These are phyloP conservation scores for Suillus brevipes DNA, from an alignment of 768 basidiomycete species.

Conservation along the genomic window DNA sequence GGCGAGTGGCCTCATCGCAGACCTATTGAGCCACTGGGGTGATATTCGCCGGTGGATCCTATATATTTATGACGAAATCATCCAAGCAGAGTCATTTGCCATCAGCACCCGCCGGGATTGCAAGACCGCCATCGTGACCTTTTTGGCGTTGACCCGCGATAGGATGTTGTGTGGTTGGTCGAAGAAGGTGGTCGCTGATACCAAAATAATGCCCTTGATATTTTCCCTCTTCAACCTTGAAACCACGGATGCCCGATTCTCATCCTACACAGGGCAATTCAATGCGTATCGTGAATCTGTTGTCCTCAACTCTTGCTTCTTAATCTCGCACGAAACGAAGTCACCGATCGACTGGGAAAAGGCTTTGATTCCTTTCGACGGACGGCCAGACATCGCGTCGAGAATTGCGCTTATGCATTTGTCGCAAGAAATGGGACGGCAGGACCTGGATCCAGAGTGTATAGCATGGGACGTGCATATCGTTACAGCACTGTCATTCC, in stretches of 20 bases:
- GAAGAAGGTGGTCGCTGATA: constrained; percentile 23
- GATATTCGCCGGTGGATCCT: constrained; percentile 30
- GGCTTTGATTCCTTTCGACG: constrained; percentile 23
- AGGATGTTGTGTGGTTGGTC: constrained; percentile 28
- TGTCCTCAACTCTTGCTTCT: constrained; percentile 27
- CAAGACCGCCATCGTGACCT: constrained; percentile 27
- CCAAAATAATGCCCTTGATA: constrained; percentile 29
- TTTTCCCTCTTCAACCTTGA: constrained; percentile 31
- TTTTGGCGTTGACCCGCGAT: constrained; percentile 28
- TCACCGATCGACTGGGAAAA: constrained; percentile 23
- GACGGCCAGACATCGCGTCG: constrained; percentile 21
- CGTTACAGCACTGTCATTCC: constrained; percentile 22
- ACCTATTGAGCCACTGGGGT: constrained; percentile 20
- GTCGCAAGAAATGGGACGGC: constrained; percentile 23
- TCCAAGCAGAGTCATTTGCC: constrained; percentile 12
- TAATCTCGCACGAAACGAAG: constrained; percentile 25
- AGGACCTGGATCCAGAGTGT: constrained; percentile 22
- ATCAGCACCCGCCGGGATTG: constrained; percentile 18
- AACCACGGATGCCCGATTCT: constrained; percentile 23
- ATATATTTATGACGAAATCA: constrained; percentile 20
- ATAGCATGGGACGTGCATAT: constrained; percentile 33
- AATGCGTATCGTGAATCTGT: constrained; percentile 28
- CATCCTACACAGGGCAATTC: constrained; percentile 17
- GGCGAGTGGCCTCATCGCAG: constrained; percentile 15
- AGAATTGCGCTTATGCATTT: constrained; percentile 26